phyloP scores from a whole-genome alignment of 2,329 filamentous ascomycete species.

The Colletotrichum euphorbiae region DNA sequence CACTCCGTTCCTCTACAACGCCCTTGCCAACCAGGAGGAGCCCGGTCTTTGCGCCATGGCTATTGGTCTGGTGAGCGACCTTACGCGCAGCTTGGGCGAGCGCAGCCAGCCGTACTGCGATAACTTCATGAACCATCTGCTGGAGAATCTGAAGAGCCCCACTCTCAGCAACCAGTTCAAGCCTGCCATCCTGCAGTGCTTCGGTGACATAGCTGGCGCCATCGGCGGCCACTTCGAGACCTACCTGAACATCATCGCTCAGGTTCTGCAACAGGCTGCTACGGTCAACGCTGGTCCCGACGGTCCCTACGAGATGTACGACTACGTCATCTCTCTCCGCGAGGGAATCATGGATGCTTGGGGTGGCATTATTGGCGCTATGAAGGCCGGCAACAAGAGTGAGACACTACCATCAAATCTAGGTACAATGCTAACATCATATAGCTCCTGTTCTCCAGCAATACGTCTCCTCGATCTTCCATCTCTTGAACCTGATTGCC shows the following conservation, averaged over 20 bases:
- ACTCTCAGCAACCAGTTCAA: constrained; percentile 96
- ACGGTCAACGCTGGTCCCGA: constrained; percentile 83
- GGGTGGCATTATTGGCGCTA: constrained; percentile 94
- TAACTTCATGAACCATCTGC: constrained; percentile 96
- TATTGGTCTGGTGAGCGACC: constrained; percentile 96
- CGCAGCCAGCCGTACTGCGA: constrained; percentile 96
- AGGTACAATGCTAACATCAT: constrained; percentile 44
- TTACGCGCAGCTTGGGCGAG: constrained; percentile 89
- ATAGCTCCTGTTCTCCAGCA: constrained; percentile 77
- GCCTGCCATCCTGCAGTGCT: constrained; percentile 96
- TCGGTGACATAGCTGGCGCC: constrained; percentile 95
- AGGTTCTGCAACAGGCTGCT: constrained; percentile 93
- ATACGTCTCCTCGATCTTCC: constrained; percentile 88
- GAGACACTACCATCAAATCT: constrained; percentile 46
- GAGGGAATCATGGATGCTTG: constrained; percentile 99
- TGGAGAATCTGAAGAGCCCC: constrained; percentile 90
- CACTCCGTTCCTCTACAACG: constrained; percentile 90
- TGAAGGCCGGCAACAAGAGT: constrained; percentile 87
- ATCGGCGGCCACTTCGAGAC: constrained; percentile 93
- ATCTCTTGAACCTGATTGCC: constrained; percentile 83
- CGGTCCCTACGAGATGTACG: constrained; percentile 92
- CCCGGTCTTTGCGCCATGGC: constrained; percentile 95
- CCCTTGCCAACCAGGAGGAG: constrained; percentile 95
- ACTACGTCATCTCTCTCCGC: constrained; percentile 93
- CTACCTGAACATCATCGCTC: constrained; percentile 91